Percentiles rank a stretch among this genome's conserved stretches.
Evolutionary conservation across 345 rosid genomes (phyloP).

Genomic region (Populus ilicifolia): DNA sequence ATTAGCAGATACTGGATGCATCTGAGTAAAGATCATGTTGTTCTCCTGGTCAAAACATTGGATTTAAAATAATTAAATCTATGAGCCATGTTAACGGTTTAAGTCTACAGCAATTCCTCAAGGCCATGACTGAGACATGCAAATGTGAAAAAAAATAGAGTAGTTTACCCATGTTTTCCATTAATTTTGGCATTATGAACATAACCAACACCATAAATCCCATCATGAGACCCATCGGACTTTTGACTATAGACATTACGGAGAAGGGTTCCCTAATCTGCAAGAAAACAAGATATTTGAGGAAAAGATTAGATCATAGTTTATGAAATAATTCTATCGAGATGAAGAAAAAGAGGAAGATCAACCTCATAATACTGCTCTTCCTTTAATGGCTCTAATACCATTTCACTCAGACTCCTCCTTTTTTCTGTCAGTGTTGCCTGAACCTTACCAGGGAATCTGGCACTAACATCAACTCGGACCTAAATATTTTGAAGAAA

Average conservation of each 20-base stretch:
- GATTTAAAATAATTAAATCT: background rate
- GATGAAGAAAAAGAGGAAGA: constrained; percentile 8
- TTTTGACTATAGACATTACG: constrained; percentile 72
- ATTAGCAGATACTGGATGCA: background rate
- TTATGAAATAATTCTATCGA: background rate
- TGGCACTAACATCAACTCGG: constrained; percentile 94
- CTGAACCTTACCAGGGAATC: constrained; percentile 90
- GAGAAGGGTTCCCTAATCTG: constrained; percentile 94
- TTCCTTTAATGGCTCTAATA: constrained; percentile 72
- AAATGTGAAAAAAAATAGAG: constrained; percentile 9
- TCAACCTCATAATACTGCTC: constrained; percentile 89
- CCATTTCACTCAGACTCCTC: constrained; percentile 75
- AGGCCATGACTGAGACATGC: constrained; percentile 3
- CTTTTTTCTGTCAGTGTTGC: constrained; percentile 92
- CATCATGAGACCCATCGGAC: constrained; percentile 98
- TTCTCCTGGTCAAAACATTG: background rate
- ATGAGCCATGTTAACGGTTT: background rate
- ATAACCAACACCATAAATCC: constrained; percentile 91
- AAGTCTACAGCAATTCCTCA: background rate
- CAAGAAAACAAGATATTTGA: constrained; percentile 17
- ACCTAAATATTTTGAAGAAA: constrained; percentile 46
- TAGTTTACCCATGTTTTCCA: constrained; percentile 88
- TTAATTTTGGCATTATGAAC: constrained; percentile 90
- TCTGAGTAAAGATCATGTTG: background rate
- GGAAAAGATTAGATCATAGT: constrained; percentile 12